phyloP scores from a whole-genome alignment of 352 stramenopile genomes.

The Phytopythium ostracodes region DNA sequence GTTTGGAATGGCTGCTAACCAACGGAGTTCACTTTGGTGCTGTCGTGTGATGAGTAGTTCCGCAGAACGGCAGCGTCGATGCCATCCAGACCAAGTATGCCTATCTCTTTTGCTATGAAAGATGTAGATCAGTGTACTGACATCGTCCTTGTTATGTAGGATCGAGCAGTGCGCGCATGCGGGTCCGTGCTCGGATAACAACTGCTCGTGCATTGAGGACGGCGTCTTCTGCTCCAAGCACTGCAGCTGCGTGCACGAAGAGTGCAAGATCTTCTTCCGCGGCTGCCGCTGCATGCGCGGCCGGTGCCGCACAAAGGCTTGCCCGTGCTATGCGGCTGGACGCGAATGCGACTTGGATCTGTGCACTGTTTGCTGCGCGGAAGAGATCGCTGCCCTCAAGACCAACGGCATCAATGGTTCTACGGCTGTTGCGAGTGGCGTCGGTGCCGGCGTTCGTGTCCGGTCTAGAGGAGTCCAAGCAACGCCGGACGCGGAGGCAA shows the following conservation, averaged over 20 bases:
- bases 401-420: not conserved
- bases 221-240: conserved; percentile 91
- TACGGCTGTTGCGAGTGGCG: not conserved
- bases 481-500: not conserved
- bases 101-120: not conserved
- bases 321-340: conserved; percentile 87
- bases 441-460: not conserved
- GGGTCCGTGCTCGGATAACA: conserved; percentile 76
- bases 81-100: conserved; percentile 53
- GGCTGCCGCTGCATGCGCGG: conserved; percentile 87
- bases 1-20: not conserved
- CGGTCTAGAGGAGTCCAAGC: not conserved
- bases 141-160: conserved; percentile 8
- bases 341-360: conserved; percentile 94
- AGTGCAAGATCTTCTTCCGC: conserved; percentile 85
- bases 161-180: conserved; percentile 87
- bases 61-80: conserved; percentile 36
- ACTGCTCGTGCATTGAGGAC: conserved; percentile 86
- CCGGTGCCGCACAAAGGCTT: conserved; percentile 82
- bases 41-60: conserved; percentile 17
- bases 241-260: conserved; percentile 75
- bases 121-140: not conserved
- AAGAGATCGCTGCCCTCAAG: conserved; percentile 32
- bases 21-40: not conserved
- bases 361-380: conserved; percentile 74